Evolutionary conservation across 257 asterid genomes (phyloP), one percentile per base, ranked within the genome.

Genomic region (Echium plantagineum): DNA sequence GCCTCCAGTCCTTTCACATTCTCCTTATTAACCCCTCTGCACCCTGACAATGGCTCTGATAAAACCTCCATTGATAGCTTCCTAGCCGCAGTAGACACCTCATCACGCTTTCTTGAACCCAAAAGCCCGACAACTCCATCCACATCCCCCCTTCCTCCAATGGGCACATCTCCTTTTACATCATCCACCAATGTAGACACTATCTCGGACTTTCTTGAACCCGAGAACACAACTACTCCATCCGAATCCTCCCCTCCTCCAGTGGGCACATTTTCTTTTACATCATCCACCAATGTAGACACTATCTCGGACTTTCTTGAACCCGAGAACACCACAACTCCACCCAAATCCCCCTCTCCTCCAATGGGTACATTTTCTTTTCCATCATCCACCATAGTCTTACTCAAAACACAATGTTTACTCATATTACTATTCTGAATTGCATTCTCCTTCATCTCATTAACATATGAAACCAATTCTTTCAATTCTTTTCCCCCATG

Each of bases 381-480:
- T 15, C 59, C 58, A 51, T 63, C 5, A 28, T 28, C 32, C 32
- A 28, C 32, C 5, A 28, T 28, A 28, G 5, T 28, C 32, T 28
- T 4, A 28, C 0, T 4, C 32, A 28, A 4, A 4, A 28, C 32
- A 6, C 5, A 6, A 28, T 28, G 6, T 28, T 28, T 28, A 28
- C 7, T 28, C 32, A 28, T 6, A 28, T 28, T 28, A 28, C 5
- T 54, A 21, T 3, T 35, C 0, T 7, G 46, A 35, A 35, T 35
- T 35, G 46, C 46, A 35, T 35, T 73, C 58, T 74, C 85, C 69
- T 71, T 76, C 77, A 73, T 71, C 66, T 73, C 78, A 55, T 71
- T 49, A 15, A 74, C 55, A 35, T 67, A 31, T 42, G 77, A 60
- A 47, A 58, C 67, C 9, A 63, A 15, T 51, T 58, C 66, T 58